A percentile compares a stretch with the other conserved stretches of the same genome.
Evolutionary conservation across 495 filamentous ascomycete genomes (phyloP).

Genomic region (Astrocystis sublimbata): DNA sequence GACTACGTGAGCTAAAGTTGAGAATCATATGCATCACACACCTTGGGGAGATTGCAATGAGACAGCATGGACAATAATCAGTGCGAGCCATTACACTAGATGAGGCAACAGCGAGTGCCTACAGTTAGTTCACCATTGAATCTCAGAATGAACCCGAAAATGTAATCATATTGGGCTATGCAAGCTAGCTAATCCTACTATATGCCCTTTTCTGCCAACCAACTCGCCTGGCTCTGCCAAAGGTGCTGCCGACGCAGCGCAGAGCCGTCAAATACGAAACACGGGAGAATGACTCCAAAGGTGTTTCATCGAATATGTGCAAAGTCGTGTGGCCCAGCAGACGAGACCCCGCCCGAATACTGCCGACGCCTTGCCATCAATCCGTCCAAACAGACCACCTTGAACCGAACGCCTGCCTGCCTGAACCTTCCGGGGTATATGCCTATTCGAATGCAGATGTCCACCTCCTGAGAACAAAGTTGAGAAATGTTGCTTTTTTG

Average conservation of each 20-base stretch:
- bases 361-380: neutral
- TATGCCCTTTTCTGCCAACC: neutral
- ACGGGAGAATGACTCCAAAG: neutral
- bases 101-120: neutral
- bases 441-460: neutral
- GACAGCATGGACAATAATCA: too few species aligned
- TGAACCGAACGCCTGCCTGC: conserved; percentile 5
- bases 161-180: neutral
- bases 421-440: conserved; percentile 15
- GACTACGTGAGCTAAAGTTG: too few species aligned
- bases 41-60: too few species aligned
- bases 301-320: neutral
- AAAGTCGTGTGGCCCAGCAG: neutral
- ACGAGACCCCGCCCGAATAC: neutral
- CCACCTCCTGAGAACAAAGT: neutral
- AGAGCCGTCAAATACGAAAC: neutral
- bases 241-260: neutral
- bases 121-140: neutral
- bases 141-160: neutral
- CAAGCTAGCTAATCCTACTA: neutral
- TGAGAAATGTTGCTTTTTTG: neutral
- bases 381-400: neutral
- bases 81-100: too few species aligned
- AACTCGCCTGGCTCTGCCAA: neutral
- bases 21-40: too few species aligned